Evolutionary conservation across 805 yeast species (phyloP).

Genomic region (Saccharomycopsis microspora): DNA sequence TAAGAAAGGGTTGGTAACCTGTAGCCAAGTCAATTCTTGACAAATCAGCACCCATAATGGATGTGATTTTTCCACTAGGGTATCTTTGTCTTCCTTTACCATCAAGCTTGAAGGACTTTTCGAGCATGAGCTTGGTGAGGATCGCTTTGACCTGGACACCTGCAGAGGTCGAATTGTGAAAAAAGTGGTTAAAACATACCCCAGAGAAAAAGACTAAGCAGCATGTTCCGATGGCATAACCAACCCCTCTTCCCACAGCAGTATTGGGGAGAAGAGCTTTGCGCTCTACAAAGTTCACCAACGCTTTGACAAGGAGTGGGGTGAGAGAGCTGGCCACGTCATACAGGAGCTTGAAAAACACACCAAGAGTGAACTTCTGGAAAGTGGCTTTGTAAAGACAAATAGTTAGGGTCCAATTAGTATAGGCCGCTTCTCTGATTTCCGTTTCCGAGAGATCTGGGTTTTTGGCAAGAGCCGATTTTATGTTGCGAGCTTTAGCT

Average conservation of each 20-base stretch:
- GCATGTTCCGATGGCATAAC: constrained; percentile 46
- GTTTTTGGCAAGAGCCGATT: constrained; percentile 22
- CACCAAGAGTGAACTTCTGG: constrained; percentile 29
- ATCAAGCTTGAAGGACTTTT: constrained; percentile 49
- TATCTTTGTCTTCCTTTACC: constrained; percentile 40
- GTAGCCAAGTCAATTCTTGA: constrained; percentile 62
- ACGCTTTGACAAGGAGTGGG: constrained; percentile 41
- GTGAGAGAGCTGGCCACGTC: constrained; percentile 39
- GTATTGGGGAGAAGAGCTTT: constrained; percentile 17
- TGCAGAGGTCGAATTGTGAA: constrained; percentile 38
- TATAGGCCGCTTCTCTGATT: constrained; percentile 26
- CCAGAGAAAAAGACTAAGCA: constrained; percentile 30
- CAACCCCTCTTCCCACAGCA: constrained; percentile 35
- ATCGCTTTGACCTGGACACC: constrained; percentile 62
- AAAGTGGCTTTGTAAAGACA: constrained; percentile 43
- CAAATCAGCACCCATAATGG: constrained; percentile 67
- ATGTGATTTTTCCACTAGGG: constrained; percentile 54
- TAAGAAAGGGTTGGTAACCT: constrained; percentile 44
- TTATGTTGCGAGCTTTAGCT: constrained; percentile 24
- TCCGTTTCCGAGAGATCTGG: constrained; percentile 30
- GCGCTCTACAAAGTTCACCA: constrained; percentile 42
- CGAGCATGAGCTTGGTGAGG: constrained; percentile 51
- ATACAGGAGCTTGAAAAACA: constrained; percentile 31
- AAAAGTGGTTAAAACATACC: constrained; percentile 35
- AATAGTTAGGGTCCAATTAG: constrained; percentile 25